phyloP scores from a whole-genome alignment of 2,329 filamentous ascomycete species.

The Emergomyces pasteurianus region DNA sequence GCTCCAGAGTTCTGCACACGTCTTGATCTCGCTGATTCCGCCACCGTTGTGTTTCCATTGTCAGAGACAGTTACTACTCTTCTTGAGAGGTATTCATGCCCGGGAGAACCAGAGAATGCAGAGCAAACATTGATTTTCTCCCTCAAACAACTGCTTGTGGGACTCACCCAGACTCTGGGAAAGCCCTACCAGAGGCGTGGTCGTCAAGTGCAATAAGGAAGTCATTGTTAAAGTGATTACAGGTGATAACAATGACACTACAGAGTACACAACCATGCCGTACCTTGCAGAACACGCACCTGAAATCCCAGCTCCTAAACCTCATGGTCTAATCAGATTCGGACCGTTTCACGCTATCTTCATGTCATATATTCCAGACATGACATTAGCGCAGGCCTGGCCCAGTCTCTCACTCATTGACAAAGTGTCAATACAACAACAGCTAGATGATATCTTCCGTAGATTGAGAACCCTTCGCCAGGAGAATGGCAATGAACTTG shows the following conservation, averaged over 20 bases:
- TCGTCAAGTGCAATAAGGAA: constrained; percentile 16
- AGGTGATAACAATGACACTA: constrained; percentile 11
- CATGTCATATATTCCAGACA: constrained; percentile 18
- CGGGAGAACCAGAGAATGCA: not conserved
- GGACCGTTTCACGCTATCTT: constrained; percentile 17
- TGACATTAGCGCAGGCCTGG: constrained; percentile 16
- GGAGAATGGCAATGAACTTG: constrained; percentile 5
- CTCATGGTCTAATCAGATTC: constrained; percentile 17
- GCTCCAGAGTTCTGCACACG: constrained; percentile 13
- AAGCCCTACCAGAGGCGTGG: constrained; percentile 13
- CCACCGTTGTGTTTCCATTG: constrained; percentile 15
- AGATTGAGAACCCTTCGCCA: no score
- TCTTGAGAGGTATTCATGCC: constrained; percentile 7
- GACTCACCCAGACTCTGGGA: constrained; percentile 16
- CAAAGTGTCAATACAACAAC: no score
- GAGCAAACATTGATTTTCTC: constrained; percentile 8
- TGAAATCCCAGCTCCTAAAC: constrained; percentile 18
- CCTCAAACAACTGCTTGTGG: constrained; percentile 15
- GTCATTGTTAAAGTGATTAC: constrained; percentile 16
- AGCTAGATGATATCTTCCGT: no score
- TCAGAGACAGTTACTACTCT: constrained; percentile 13
- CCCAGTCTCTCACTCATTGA: constrained; percentile 10
- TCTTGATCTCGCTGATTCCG: constrained; percentile 13
- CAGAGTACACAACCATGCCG: constrained; percentile 18
- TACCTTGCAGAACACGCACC: constrained; percentile 15